Conservation (phyloP, 2,329 filamentous ascomycete genomes). For the Diaporthe ilicicola region DNA sequence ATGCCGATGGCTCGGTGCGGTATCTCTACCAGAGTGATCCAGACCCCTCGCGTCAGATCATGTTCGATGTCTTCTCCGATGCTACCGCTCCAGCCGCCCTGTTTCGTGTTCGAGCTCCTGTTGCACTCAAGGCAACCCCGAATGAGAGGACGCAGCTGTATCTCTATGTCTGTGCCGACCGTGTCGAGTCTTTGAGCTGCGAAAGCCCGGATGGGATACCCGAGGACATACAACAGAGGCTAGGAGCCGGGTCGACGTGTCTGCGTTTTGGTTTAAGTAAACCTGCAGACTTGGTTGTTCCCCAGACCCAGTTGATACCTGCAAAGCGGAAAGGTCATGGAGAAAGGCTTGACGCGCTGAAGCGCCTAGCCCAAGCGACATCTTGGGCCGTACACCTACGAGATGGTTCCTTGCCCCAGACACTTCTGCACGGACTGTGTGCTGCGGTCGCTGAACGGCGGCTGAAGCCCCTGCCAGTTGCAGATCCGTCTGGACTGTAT, state of each 20-base stretch:
- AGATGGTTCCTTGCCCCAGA: neutral
- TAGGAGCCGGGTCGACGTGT: neutral
- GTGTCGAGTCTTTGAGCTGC: neutral
- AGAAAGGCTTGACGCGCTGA: constrained; percentile 8
- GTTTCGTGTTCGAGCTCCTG: neutral
- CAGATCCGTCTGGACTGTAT: constrained; percentile 57
- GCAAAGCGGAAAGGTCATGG: neutral
- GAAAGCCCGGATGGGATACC: neutral
- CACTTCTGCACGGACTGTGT: neutral
- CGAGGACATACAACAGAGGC: neutral
- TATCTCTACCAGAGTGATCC: neutral
- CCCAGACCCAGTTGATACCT: neutral
- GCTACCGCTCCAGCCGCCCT: neutral
- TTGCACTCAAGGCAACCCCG: neutral
- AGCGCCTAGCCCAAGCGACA: constrained; percentile 2
- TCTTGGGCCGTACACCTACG: neutral
- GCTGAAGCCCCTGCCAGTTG: constrained; percentile 43
- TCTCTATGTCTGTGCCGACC: neutral
- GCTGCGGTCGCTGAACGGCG: neutral
- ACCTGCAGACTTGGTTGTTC: neutral
- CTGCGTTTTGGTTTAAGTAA: neutral
- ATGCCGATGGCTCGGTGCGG: neutral
- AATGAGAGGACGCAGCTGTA: neutral
- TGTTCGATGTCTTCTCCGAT: neutral
- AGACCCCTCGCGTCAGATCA: constrained; percentile 4